phyloP scores from a whole-genome alignment of 179 eudicot species.

The Actinidia arguta region DNA sequence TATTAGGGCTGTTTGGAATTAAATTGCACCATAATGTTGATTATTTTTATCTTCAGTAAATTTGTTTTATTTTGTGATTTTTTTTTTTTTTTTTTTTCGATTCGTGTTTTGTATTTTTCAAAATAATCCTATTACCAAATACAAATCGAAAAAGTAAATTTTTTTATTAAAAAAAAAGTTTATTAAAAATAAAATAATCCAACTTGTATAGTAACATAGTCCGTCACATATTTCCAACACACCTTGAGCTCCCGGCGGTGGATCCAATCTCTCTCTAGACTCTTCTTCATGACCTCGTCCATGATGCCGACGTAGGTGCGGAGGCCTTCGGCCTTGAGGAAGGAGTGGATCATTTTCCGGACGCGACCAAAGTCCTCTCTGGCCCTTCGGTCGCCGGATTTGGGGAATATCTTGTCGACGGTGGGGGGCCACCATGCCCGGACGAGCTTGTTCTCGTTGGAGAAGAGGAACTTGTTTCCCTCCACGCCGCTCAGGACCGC shows the following conservation, averaged over 20 bases:
- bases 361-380: neutral
- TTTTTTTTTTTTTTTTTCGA: no score
- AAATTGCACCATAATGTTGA: no score
- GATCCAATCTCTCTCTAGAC: slow-evolving; percentile 15
- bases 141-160: no score
- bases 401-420: neutral
- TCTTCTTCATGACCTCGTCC: slow-evolving; percentile 14
- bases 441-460: slow-evolving; percentile 38
- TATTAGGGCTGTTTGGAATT: no score
- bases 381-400: neutral
- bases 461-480: slow-evolving; percentile 39
- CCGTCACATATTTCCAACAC: no score
- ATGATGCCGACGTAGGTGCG: slow-evolving; percentile 9
- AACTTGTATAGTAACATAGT: no score
- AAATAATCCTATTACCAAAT: no score
- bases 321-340: slow-evolving; percentile 9
- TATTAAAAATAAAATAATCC: no score
- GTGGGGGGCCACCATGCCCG: slow-evolving; percentile 31
- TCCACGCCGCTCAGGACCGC: slow-evolving; percentile 32
- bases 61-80: no score
- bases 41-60: no score
- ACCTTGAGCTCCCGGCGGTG: neutral
- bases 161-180: no score
- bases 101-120: no score
- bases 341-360: neutral